Percentiles rank a stretch among this genome's conserved stretches.
Evolutionary conservation across 768 basidiomycete species (phyloP).

Genomic region (Tulasnella sp.): DNA sequence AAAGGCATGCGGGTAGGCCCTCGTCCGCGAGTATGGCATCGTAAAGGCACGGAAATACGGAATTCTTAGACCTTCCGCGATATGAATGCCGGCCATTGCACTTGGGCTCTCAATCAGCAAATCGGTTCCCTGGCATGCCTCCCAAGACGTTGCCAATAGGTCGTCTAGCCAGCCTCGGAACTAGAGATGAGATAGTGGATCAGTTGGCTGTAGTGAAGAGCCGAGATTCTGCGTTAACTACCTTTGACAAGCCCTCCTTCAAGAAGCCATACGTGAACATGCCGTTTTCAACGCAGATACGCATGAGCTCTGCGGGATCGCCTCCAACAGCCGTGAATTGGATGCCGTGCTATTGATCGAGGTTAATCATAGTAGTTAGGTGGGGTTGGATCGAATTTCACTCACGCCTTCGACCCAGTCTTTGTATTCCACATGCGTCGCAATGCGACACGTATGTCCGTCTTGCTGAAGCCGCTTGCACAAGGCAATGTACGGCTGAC

Average conservation of each 20-base stretch:
- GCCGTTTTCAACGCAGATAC: conserved; percentile 96
- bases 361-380: too few relatives aligned
- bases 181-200: conserved; percentile 30
- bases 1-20: conserved; percentile 95
- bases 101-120: conserved; percentile 90
- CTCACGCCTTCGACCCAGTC: conserved; percentile 91
- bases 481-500: conserved; percentile 94
- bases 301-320: conserved; percentile 95
- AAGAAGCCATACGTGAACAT: conserved; percentile 93
- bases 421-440: conserved; percentile 89
- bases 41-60: conserved; percentile 95
- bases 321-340: conserved; percentile 91
- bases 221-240: conserved; percentile 25
- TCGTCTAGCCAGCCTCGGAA: conserved; percentile 99
- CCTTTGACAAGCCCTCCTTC: conserved; percentile 82
- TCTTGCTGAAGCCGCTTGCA: conserved; percentile 84
- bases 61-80: conserved; percentile 86
- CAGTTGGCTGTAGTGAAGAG: neutral
- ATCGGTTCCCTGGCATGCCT: conserved; percentile 90
- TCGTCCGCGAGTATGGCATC: conserved; percentile 96
- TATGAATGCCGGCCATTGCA: conserved; percentile 95
- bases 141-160: conserved; percentile 87
- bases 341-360: conserved; percentile 65
- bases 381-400: too few relatives aligned
- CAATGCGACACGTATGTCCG: conserved; percentile 82